Conservation (phyloP, 73 alveolate genomes). For the Paramecium tetraurelia region DNA sequence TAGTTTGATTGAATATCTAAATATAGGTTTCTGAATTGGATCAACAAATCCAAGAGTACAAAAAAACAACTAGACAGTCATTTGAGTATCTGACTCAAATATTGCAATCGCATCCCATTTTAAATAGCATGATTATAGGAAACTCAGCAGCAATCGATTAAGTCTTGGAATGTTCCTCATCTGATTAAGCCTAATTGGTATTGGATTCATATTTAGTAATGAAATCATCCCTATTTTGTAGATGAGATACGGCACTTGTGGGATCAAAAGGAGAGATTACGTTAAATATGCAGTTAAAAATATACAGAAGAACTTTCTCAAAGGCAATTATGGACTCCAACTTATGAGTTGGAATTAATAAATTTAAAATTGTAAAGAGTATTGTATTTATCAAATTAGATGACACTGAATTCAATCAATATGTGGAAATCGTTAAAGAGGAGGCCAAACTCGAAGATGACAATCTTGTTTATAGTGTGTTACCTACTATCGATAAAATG, state of each 20-base stretch:
- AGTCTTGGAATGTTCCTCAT: not conserved
- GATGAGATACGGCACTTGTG: conserved; percentile 38
- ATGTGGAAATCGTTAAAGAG: not conserved
- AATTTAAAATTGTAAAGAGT: not conserved
- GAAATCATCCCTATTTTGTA: not conserved
- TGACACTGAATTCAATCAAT: not conserved
- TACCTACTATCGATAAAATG: conserved; percentile 11
- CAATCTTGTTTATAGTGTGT: not conserved
- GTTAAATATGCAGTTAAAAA: conserved; percentile 34
- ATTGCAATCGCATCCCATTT: not conserved
- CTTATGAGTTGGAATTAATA: not conserved
- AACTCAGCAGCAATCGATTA: conserved; percentile 34
- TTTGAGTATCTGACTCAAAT: conserved; percentile 16
- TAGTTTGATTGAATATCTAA: not conserved
- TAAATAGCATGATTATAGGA: conserved; percentile 37
- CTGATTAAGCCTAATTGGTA: not conserved
- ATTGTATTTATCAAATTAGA: not conserved
- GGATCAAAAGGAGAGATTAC: conserved; percentile 38
- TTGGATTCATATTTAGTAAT: conserved; percentile 8
- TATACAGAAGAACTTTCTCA: not conserved
- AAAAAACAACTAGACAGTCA: conserved; percentile 8
- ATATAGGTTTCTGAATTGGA: conserved; percentile 48
- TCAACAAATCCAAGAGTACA: not conserved
- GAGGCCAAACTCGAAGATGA: not conserved
- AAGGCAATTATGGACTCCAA: conserved; percentile 20